Evolutionary conservation across 495 filamentous ascomycete genomes (phyloP), one percentile per base, ranked within the genome.

Genomic region (Aspergillus cristatus): DNA sequence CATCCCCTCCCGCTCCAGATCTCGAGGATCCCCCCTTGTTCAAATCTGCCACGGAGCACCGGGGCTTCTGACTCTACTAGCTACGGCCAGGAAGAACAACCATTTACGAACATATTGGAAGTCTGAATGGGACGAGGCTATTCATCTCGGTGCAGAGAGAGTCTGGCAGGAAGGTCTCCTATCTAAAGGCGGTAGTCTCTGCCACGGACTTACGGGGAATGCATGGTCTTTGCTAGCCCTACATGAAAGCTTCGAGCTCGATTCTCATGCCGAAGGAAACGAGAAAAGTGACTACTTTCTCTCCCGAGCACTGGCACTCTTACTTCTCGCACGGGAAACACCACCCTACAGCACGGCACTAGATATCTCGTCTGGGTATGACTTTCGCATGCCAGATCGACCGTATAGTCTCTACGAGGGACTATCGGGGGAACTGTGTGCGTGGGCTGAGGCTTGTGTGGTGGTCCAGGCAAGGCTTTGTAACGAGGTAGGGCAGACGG

Each of bases 1-100:
- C 14, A 35, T 62, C 12, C 62, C 62, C 1, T 43, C 45, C 18
- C 22, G 43, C 26, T 34, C 39, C 7, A 39, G 35, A 20, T 15
- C 38, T 14, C 20, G 46, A 28, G 4, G 36, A 37, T 58, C 60
- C 12, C 57, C 48, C 18, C 48, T 68, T 18, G 61, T 73, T 6
- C 67, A 73, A 32, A 51, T 72, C 18, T 71, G 67, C 35, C 68
- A 73, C 31, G 65, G 67, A 1, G 54, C 54, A 31, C 68, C 70
- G 1, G 63, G 63, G 0, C 34, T 68, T 2, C 50, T 71, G 7
- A 37, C 60, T 6, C 50, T 70, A 6, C 33, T 71, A 14, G 53
- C 50, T 1, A 45, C 50, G 6, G 63, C 59, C 6, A 50, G 60
- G 32, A 54, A 55, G 14, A 52, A 57, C 15, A 13, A 10, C 1